These are phyloP conservation scores for Ceriops decandra DNA, from an alignment of 345 rosid genomes.

Conservation along the genomic window DNA sequence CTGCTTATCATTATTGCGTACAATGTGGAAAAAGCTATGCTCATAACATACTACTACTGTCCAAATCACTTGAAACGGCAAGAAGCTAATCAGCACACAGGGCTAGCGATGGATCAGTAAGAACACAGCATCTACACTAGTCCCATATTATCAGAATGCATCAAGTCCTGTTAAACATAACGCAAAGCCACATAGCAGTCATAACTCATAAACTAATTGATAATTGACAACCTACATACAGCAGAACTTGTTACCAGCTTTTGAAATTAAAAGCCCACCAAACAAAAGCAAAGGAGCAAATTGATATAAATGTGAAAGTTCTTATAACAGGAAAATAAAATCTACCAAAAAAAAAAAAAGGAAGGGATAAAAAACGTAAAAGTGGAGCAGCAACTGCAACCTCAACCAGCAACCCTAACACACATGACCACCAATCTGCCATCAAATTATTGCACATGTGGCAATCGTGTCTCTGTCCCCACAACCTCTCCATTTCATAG, in stretches of 20 bases:
- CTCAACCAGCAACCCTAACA: constrained; percentile 6
- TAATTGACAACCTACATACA: background rate
- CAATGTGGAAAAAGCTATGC: background rate
- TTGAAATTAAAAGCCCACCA: constrained; percentile 5
- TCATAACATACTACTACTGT: too few species aligned
- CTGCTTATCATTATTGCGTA: too few species aligned
- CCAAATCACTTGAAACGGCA: too few species aligned
- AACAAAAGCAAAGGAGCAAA: constrained; percentile 12
- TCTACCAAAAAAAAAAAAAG: background rate
- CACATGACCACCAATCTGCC: constrained; percentile 1
- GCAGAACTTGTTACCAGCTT: constrained; percentile 7
- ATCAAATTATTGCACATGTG: constrained; percentile 2
- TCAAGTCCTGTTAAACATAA: background rate
- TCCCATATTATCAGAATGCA: background rate
- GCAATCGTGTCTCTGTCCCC: background rate
- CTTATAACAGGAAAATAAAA: constrained; percentile 18
- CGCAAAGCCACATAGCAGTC: background rate
- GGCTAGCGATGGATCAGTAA: background rate
- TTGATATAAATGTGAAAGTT: constrained; percentile 10
- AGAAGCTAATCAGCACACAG: too few species aligned
- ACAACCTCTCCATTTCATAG: constrained; percentile 37
- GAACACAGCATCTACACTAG: too few species aligned
- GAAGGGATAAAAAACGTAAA: background rate
- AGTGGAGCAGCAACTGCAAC: constrained; percentile 9
- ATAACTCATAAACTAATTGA: background rate